Evolutionary conservation across 805 yeast species (phyloP).

Genomic region (Candida parachauliodes): DNA sequence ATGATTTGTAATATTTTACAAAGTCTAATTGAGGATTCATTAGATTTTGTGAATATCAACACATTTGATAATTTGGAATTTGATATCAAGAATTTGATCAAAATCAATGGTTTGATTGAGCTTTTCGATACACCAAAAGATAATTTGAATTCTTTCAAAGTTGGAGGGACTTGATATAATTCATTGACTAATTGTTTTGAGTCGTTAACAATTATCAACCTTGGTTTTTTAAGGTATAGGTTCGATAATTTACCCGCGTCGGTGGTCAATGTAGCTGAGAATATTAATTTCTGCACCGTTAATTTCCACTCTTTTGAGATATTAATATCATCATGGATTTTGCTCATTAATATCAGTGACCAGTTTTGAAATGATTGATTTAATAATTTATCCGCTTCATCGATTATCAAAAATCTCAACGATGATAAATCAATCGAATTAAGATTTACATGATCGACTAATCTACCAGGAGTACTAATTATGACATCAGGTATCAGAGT

Average conservation of each 20-base stretch:
- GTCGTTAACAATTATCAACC: constrained; percentile 69
- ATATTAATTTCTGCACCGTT: constrained; percentile 60
- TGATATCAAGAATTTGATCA: constrained; percentile 51
- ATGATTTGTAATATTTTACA: constrained; percentile 55
- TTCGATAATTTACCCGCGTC: constrained; percentile 83
- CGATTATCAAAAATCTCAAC: constrained; percentile 64
- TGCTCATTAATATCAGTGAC: constrained; percentile 56
- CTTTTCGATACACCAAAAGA: constrained; percentile 33
- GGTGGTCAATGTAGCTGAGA: constrained; percentile 91
- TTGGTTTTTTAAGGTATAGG: constrained; percentile 67
- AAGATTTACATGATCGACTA: constrained; percentile 66
- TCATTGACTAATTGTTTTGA: constrained; percentile 45
- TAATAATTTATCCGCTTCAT: constrained; percentile 78
- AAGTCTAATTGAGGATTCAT: constrained; percentile 83
- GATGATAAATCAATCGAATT: constrained; percentile 44
- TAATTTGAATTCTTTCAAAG: constrained; percentile 45
- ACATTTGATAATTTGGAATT: constrained; percentile 36
- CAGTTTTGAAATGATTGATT: constrained; percentile 94
- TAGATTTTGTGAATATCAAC: constrained; percentile 68
- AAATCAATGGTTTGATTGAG: constrained; percentile 68
- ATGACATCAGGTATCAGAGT: constrained; percentile 59
- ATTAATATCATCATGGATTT: constrained; percentile 21
- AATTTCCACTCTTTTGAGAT: constrained; percentile 32
- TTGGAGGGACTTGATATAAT: constrained; percentile 57
- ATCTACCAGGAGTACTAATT: constrained; percentile 73